A percentile compares a stretch with the other conserved stretches of the same genome.
These are phyloP conservation scores for Alternaria gansuensis DNA, from an alignment of 2,329 filamentous ascomycete genomes.

Conservation along the genomic window DNA sequence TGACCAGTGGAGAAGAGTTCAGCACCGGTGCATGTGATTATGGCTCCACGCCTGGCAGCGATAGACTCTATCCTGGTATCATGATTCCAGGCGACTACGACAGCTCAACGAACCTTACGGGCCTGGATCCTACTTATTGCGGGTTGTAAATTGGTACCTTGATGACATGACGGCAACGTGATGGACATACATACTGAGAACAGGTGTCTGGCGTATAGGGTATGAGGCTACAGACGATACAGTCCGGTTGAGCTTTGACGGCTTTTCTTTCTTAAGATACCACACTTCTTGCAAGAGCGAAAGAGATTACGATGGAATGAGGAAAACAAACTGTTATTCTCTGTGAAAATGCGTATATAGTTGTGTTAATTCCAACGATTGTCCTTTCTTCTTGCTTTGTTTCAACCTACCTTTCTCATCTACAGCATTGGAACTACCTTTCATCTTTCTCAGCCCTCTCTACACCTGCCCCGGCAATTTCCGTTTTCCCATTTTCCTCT, in stretches of 20 bases:
- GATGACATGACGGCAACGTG: conserved; percentile 7
- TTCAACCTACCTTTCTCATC: background rate
- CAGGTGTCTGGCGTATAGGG: conserved; percentile 1
- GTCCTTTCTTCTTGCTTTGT: background rate
- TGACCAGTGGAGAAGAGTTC: conserved; percentile 62
- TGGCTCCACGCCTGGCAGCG: conserved; percentile 42
- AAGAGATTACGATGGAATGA: conserved; percentile 3
- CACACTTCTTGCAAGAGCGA: conserved; percentile 32
- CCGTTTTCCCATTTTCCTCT: background rate
- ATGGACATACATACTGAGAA: conserved; percentile 4
- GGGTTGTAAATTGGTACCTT: conserved; percentile 34
- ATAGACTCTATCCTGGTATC: conserved; percentile 48
- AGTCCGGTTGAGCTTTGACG: conserved; percentile 5
- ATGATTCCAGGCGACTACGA: conserved; percentile 48
- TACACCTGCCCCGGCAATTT: background rate
- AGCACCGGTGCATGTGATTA: conserved; percentile 42
- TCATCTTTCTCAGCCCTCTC: background rate
- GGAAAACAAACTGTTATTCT: background rate
- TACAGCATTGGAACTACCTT: background rate
- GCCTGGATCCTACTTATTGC: conserved; percentile 55
- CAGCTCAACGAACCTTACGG: conserved; percentile 42
- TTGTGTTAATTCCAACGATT: background rate
- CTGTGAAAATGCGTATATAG: background rate
- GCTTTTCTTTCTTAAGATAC: conserved; percentile 32
- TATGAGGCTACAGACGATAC: background rate